Evolutionary conservation across 805 yeast genomes (phyloP).

Genomic region (Starmerella vaccinii): DNA sequence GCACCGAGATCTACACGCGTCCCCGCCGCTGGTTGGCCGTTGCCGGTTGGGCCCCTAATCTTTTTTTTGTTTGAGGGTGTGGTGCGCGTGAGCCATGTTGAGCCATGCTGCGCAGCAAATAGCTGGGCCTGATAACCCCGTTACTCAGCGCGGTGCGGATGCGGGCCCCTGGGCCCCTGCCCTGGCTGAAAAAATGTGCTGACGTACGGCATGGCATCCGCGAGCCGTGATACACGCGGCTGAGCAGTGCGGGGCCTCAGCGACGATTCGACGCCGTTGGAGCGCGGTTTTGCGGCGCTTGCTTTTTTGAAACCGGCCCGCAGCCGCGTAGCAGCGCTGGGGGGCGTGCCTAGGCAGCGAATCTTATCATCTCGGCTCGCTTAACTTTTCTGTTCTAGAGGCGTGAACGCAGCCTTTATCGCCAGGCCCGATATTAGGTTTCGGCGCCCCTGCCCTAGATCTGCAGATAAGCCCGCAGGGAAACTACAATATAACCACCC

Average conservation of each 20-base stretch:
- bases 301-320: too few relatives aligned
- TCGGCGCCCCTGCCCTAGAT: background rate
- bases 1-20: too few relatives aligned
- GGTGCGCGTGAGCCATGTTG: too few relatives aligned
- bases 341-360: background rate
- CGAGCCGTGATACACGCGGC: background rate
- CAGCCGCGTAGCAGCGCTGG: too few relatives aligned
- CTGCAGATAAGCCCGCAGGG: constrained; percentile 1
- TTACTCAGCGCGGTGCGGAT: background rate
- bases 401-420: background rate
- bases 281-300: background rate
- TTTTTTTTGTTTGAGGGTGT: too few relatives aligned
- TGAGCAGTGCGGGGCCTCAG: background rate
- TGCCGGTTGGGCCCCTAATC: too few relatives aligned
- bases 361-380: background rate
- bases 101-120: background rate
- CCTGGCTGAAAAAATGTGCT: background rate
- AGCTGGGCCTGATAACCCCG: background rate
- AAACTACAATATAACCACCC: background rate
- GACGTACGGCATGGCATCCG: background rate
- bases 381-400: background rate
- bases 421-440: background rate
- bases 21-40: too few relatives aligned
- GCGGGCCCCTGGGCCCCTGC: background rate
- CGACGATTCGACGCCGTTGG: background rate